phyloP scores from a whole-genome alignment of 805 yeast species.

The Starmerella vitae region DNA sequence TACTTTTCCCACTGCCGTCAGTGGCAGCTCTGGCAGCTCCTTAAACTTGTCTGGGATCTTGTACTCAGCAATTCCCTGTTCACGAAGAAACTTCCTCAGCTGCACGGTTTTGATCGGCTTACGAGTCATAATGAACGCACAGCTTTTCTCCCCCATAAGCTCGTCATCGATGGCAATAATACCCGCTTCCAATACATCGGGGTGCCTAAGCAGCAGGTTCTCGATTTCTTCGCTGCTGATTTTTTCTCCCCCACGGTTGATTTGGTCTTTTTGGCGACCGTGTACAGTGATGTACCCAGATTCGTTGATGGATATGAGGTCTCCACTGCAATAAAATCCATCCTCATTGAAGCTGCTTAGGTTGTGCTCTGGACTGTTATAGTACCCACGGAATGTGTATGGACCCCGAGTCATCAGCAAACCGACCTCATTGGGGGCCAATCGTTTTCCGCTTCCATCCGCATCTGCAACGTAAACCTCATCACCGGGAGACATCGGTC shows the following conservation, averaged over 20 bases:
- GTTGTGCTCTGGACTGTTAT: slow-evolving; percentile 14
- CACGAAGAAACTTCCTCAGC: slow-evolving; percentile 11
- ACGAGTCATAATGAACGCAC: slow-evolving; percentile 12
- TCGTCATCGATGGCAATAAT: slow-evolving; percentile 15
- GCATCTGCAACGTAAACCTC: slow-evolving; percentile 13
- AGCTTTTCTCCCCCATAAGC: slow-evolving; percentile 13
- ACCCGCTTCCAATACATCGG: slow-evolving; percentile 12
- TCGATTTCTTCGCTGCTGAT: slow-evolving; percentile 13
- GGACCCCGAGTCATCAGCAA: slow-evolving; percentile 15
- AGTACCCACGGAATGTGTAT: slow-evolving; percentile 16
- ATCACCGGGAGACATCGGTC: slow-evolving; percentile 13
- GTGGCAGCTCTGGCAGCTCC: slow-evolving; percentile 10
- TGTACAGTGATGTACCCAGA: slow-evolving; percentile 13
- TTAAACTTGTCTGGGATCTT: slow-evolving; percentile 13
- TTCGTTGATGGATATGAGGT: slow-evolving; percentile 10
- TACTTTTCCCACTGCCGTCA: slow-evolving; percentile 15
- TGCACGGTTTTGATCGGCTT: slow-evolving; percentile 6
- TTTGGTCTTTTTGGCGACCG: slow-evolving; percentile 16
- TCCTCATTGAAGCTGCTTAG: slow-evolving; percentile 9
- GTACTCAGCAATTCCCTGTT: slow-evolving; percentile 17
- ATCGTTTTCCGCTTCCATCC: slow-evolving; percentile 3
- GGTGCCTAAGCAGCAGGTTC: slow-evolving; percentile 13
- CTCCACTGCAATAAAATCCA: slow-evolving; percentile 16
- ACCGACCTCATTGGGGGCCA: slow-evolving; percentile 9
- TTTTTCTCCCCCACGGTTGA: slow-evolving; percentile 17